Conservation (phyloP, 352 stramenopile genomes). For the Vaucheria bursata region DNA sequence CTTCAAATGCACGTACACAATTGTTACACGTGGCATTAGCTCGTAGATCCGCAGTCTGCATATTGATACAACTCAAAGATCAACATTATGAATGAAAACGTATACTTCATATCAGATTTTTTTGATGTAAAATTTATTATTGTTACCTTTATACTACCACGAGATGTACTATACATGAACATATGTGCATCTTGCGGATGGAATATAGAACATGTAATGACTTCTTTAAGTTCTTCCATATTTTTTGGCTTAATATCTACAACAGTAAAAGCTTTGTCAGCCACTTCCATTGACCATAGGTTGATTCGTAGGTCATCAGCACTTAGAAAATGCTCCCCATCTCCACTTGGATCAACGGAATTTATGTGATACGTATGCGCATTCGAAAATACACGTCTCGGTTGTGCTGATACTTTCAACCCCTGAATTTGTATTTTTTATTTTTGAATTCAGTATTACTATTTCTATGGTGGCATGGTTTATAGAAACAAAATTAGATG, state of each 20-base stretch:
- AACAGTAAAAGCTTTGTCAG: constrained; percentile 60
- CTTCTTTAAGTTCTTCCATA: constrained; percentile 92
- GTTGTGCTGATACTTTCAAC: constrained; percentile 54
- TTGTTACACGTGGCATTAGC: not conserved
- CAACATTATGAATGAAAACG: not conserved
- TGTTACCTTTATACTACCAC: constrained; percentile 77
- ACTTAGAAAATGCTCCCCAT: constrained; percentile 88
- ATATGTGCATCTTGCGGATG: constrained; percentile 83
- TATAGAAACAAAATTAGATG: too few species aligned
- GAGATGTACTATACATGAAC: constrained; percentile 87
- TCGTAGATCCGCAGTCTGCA: constrained; percentile 14
- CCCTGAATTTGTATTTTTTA: too few species aligned
- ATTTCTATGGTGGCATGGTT: too few species aligned
- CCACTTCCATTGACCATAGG: constrained; percentile 77
- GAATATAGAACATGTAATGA: constrained; percentile 86
- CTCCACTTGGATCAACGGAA: constrained; percentile 81
- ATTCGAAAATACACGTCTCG: constrained; percentile 77
- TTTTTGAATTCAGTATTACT: not conserved
- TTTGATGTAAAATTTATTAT: too few species aligned
- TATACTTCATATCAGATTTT: too few species aligned
- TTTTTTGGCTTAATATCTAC: constrained; percentile 91
- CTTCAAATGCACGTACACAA: constrained; percentile 24
- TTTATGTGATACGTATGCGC: constrained; percentile 95
- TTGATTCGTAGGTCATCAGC: constrained; percentile 91
- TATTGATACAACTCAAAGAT: constrained; percentile 6